A percentile compares a stretch with the other conserved stretches of the same genome.
phyloP scores from a whole-genome alignment of 2,329 filamentous ascomycete genomes.

The Penicillium expansum region DNA sequence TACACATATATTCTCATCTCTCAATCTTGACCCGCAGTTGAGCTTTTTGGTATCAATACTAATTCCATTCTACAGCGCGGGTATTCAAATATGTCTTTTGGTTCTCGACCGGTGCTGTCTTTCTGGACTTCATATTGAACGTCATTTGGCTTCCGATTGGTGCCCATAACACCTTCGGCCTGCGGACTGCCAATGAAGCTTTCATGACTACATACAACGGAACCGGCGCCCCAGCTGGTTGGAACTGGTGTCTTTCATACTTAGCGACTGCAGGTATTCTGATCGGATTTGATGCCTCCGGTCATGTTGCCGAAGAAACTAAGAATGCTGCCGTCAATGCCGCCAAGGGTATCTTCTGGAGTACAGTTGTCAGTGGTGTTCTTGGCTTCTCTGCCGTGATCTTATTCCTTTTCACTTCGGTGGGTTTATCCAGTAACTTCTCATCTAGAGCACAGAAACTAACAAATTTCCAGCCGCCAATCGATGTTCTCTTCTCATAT shows the following conservation, averaged over 20 bases:
- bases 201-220: slow-evolving; percentile 61
- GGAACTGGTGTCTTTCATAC: slow-evolving; percentile 64
- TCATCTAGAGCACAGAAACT: background rate
- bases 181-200: slow-evolving; percentile 56
- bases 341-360: slow-evolving; percentile 60
- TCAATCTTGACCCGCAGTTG: background rate
- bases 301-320: slow-evolving; percentile 61
- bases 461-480: background rate
- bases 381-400: slow-evolving; percentile 57
- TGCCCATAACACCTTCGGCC: slow-evolving; percentile 53
- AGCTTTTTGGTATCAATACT: background rate
- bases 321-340: slow-evolving; percentile 57
- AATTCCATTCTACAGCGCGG: slow-evolving; percentile 14
- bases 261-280: slow-evolving; percentile 59
- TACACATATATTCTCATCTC: background rate
- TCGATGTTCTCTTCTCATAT: slow-evolving; percentile 28
- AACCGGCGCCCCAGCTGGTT: slow-evolving; percentile 54
- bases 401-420: slow-evolving; percentile 57
- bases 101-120: slow-evolving; percentile 50
- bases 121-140: slow-evolving; percentile 59
- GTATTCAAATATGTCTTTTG: slow-evolving; percentile 46
- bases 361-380: slow-evolving; percentile 55
- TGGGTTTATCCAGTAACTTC: background rate
- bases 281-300: slow-evolving; percentile 60
- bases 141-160: slow-evolving; percentile 61